phyloP scores from a whole-genome alignment of 371 early-diverging fungal species.

The Syncephalastrum monosporum region DNA sequence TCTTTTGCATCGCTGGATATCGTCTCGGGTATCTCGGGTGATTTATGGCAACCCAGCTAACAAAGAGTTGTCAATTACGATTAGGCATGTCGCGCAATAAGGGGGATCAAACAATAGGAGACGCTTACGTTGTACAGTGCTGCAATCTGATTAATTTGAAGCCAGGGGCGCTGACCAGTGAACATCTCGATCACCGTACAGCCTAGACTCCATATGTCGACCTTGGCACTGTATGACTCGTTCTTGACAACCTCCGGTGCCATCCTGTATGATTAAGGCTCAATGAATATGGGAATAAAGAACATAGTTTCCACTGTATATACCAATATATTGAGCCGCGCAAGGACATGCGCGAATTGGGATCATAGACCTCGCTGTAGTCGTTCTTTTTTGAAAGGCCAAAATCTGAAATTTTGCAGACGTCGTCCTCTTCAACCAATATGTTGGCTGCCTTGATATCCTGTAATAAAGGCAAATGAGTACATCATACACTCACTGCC shows the following conservation, averaged over 20 bases:
- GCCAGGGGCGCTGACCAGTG: conserved; percentile 91
- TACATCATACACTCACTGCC: not conserved
- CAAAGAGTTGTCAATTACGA: not conserved
- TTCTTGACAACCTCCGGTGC: conserved; percentile 88
- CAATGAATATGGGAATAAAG: conserved; percentile 9
- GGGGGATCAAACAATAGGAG: not conserved
- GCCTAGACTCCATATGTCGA: conserved; percentile 87
- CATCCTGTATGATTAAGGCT: conserved; percentile 73
- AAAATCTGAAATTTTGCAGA: conserved; percentile 97
- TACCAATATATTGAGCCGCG: conserved; percentile 22
- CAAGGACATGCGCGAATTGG: conserved; percentile 24
- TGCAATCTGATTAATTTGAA: conserved; percentile 79
- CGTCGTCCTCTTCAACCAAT: conserved; percentile 78
- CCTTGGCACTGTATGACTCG: conserved; percentile 73
- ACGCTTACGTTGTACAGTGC: conserved; percentile 65
- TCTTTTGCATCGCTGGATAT: conserved; percentile 63
- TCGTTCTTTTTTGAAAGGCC: conserved; percentile 88
- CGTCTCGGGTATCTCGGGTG: conserved; percentile 68
- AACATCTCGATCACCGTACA: conserved; percentile 97
- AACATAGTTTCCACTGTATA: not conserved
- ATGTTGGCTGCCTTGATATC: conserved; percentile 98
- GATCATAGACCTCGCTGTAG: conserved; percentile 50
- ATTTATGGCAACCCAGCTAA: conserved; percentile 19
- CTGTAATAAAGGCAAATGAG: conserved; percentile 15
- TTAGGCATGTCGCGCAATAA: not conserved